A percentile compares a stretch with the other conserved stretches of the same genome.
Conservation (phyloP, 257 asterid genomes). For the Solanum clarkiae region DNA sequence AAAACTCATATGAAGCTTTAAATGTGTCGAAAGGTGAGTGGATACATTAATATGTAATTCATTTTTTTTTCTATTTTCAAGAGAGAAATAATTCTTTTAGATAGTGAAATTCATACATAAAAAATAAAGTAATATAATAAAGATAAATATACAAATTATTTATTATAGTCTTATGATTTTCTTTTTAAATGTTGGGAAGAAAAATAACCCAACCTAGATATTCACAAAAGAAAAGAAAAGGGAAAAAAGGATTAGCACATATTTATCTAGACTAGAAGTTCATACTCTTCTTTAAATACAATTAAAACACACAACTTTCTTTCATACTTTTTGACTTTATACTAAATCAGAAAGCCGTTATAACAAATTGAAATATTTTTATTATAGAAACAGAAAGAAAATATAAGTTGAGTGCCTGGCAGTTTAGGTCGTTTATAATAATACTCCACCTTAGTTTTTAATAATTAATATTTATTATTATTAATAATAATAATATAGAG, state of each 20-base stretch:
- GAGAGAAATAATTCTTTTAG: not conserved
- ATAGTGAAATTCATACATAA: not conserved
- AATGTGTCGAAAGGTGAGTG: not conserved
- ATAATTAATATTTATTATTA: not conserved
- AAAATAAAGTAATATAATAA: too few relatives aligned
- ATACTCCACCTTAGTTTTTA: not conserved
- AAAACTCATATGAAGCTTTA: too few relatives aligned
- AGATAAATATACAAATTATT: too few relatives aligned
- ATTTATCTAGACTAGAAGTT: not conserved
- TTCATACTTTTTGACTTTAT: not conserved
- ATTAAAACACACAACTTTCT: not conserved
- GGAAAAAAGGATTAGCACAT: not conserved
- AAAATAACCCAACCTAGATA: not conserved
- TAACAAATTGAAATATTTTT: not conserved
- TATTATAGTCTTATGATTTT: too few relatives aligned
- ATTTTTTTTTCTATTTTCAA: not conserved
- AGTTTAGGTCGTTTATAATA: not conserved
- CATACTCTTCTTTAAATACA: not conserved
- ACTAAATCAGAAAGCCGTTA: not conserved
- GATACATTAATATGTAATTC: not conserved
- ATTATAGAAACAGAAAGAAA: not conserved
- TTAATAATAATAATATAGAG: not conserved
- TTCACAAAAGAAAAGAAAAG: not conserved
- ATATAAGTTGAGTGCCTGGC: not conserved
- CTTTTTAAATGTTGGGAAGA: not conserved